These are phyloP conservation scores for Ogataea nitratoaversa DNA, from an alignment of 805 yeast genomes.

Conservation along the genomic window DNA sequence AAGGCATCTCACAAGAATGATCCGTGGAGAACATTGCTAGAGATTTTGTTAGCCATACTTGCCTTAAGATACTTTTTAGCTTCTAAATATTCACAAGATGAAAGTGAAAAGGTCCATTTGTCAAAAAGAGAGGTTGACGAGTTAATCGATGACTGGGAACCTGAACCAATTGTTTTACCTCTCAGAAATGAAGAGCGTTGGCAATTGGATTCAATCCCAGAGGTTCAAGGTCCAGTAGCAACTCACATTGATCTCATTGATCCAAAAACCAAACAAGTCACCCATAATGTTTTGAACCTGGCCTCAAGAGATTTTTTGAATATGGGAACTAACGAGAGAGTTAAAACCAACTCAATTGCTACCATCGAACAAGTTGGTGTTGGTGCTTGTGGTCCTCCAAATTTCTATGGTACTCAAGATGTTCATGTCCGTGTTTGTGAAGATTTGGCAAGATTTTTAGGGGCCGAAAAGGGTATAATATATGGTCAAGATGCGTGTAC, in stretches of 20 bases:
- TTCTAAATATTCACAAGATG: slow-evolving; percentile 70
- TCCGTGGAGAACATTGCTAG: slow-evolving; percentile 85
- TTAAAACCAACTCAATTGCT: slow-evolving; percentile 50
- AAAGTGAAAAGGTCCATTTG: slow-evolving; percentile 62
- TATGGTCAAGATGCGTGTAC: slow-evolving; percentile 93
- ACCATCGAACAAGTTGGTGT: slow-evolving; percentile 76
- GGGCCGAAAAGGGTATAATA: slow-evolving; percentile 71
- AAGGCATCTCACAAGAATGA: slow-evolving; percentile 87
- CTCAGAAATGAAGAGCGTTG: slow-evolving; percentile 50
- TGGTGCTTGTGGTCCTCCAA: slow-evolving; percentile 98
- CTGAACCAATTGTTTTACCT: slow-evolving; percentile 71
- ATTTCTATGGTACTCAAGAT: slow-evolving; percentile 94
- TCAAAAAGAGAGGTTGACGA: slow-evolving; percentile 69
- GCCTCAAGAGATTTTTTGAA: slow-evolving; percentile 70
- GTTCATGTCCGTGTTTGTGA: slow-evolving; percentile 78
- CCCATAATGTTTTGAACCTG: slow-evolving; percentile 52
- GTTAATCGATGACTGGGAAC: slow-evolving; percentile 86
- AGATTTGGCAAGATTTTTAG: slow-evolving; percentile 69
- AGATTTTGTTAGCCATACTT: slow-evolving; percentile 68
- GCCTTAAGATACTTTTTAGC: slow-evolving; percentile 82
- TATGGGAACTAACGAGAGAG: slow-evolving; percentile 44
- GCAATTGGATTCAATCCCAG: slow-evolving; percentile 63
- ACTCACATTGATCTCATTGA: slow-evolving; percentile 30
- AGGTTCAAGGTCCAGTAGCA: slow-evolving; percentile 52
- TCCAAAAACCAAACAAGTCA: slow-evolving; percentile 21